Evolutionary conservation across 768 basidiomycete species (phyloP).

Genomic region (Chalciporus pseudorubinellus): DNA sequence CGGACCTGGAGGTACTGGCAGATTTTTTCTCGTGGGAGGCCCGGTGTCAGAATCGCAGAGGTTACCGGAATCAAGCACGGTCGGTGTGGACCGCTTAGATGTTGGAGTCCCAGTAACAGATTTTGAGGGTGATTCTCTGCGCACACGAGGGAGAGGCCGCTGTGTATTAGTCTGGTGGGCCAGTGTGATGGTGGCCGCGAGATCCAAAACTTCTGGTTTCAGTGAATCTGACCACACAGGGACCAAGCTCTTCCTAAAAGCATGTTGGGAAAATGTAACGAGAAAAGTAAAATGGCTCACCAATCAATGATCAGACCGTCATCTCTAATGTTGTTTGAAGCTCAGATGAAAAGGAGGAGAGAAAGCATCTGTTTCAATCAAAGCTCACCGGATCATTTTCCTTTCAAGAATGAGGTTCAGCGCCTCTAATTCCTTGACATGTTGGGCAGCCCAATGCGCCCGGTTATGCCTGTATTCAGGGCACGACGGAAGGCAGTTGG

Average conservation of each 20-base stretch:
- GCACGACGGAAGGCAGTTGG: slow-evolving; percentile 21
- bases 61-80: not conserved
- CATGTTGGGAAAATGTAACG: not conserved
- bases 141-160: slow-evolving; percentile 1
- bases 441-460: slow-evolving; percentile 19
- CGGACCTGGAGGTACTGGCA: slow-evolving; percentile 23
- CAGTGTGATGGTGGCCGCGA: slow-evolving; percentile 26
- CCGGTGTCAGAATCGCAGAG: not conserved
- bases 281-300: slow-evolving; percentile 9
- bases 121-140: not conserved
- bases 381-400: slow-evolving; percentile 27
- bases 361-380: not conserved
- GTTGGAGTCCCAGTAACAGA: not conserved
- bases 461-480: slow-evolving; percentile 21
- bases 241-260: slow-evolving; percentile 26
- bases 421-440: slow-evolving; percentile 18
- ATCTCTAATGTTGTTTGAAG: slow-evolving; percentile 14
- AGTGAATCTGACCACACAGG: slow-evolving; percentile 34
- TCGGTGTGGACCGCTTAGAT: not conserved
- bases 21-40: slow-evolving; percentile 7
- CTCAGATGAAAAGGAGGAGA: not conserved
- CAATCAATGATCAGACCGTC: slow-evolving; percentile 33
- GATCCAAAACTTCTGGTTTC: slow-evolving; percentile 24
- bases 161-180: slow-evolving; percentile 27
- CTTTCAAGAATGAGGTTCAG: slow-evolving; percentile 24